Evolutionary conservation across 2,329 filamentous ascomycete species (phyloP).

Genomic region (Sporothrix inflata): DNA sequence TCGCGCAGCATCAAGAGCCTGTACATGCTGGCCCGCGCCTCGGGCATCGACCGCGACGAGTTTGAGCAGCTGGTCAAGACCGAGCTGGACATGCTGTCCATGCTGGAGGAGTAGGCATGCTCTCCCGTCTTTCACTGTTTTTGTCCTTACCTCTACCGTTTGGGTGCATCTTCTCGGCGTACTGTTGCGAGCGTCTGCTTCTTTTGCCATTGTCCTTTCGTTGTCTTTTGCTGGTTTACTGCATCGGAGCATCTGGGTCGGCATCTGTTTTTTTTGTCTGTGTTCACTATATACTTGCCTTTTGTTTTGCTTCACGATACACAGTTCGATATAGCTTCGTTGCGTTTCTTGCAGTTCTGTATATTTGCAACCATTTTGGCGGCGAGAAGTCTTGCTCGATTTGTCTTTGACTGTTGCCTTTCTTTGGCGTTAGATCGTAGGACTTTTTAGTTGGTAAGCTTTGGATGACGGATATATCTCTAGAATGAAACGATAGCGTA

Average conservation of each 20-base stretch:
- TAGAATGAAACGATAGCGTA: background rate
- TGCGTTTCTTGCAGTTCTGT: background rate
- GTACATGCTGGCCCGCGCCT: conserved; percentile 69
- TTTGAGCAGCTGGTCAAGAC: conserved; percentile 73
- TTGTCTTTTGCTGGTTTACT: background rate
- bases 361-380: background rate
- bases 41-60: conserved; percentile 73
- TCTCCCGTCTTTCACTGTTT: background rate
- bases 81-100: conserved; percentile 69
- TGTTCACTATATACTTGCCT: background rate
- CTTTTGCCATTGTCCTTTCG: background rate
- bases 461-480: background rate
- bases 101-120: conserved; percentile 62
- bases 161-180: background rate
- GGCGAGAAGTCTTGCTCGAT: background rate
- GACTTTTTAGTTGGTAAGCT: background rate
- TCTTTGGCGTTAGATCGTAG: background rate
- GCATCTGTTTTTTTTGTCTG: background rate
- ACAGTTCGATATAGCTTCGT: background rate
- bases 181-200: background rate
- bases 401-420: too few species aligned
- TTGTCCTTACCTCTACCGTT: background rate
- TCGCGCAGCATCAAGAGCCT: conserved; percentile 77
- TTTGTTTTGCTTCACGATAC: background rate
- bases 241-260: conserved; percentile 7